Evolutionary conservation across 2,329 filamentous ascomycete species (phyloP), one percentile per base, ranked within the genome.

Genomic region (Stemphylium lycopersici): DNA sequence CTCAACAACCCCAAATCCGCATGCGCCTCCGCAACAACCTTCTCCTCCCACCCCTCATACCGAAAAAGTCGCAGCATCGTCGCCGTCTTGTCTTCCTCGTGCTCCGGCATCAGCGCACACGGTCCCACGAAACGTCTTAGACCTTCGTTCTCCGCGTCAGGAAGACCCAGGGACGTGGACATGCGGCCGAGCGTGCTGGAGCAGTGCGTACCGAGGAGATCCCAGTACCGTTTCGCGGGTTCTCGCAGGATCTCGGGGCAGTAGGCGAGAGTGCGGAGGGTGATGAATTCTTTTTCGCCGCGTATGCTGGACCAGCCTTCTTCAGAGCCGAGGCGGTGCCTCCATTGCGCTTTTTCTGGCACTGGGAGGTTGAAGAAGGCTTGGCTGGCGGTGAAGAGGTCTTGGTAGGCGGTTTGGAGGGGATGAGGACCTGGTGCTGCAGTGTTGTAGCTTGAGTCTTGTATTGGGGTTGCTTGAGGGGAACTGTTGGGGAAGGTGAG

Each of bases 261-360:
- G 24, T 69, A 67, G 1, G 58, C 59, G 1, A 73, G 48, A 1
- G 67, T 72, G 4, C 73, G 63, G 2, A 76, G 45, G 0, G 73
- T 76, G 54, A 76, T 73, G 57, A 76, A 76, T 52, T 76, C 73
- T 48, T 76, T 76, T 48, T 76, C 73, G 6, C 73, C 72, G 0
- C 61, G 62, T 15, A 76, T 71, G 16, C 62, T 63, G 18, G 61
- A 65, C 69, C 71, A 76, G 31, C 73, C 73, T 61, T 75, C 73
- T 61, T 76, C 73, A 36, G 63, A 62, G 15, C 67, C 65, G 31
- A 74, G 66, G n/a, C 61, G 61, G 36, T 69, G 72, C 32, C 68
- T 68, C 71, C 69, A 76, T 33, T 55, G 37, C 13, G 43, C 13
- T 38, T 76, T 76, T 26, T 69, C 57, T 0, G 49, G 33, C 31